phyloP scores from a whole-genome alignment of 2,329 filamentous ascomycete genomes.

The Ceratocystis albifundus region DNA sequence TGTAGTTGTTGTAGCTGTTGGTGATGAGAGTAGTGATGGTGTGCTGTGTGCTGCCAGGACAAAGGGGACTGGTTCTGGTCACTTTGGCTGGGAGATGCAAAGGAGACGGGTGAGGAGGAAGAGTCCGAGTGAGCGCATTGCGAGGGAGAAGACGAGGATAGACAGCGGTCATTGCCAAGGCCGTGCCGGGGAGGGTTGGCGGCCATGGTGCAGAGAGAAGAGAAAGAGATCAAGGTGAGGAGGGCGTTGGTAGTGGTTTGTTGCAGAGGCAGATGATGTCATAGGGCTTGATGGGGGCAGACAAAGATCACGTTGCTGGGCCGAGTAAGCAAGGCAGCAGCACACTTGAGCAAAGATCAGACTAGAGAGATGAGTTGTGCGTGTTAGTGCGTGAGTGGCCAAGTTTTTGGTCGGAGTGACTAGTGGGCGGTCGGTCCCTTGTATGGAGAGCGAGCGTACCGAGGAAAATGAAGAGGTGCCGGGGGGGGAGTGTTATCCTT shows the following conservation, averaged over 20 bases:
- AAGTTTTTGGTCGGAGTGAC: background rate
- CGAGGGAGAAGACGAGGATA: slow-evolving; percentile 12
- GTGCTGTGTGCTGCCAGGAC: background rate
- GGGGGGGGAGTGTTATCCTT: background rate
- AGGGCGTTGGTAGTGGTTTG: background rate
- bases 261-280: background rate
- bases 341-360: background rate
- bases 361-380: background rate
- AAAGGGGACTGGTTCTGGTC: background rate
- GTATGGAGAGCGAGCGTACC: background rate
- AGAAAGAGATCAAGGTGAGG: background rate
- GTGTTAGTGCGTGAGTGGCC: too few relatives aligned
- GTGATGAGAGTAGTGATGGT: background rate
- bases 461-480: background rate
- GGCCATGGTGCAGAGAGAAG: slow-evolving; percentile 9
- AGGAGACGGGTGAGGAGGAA: background rate
- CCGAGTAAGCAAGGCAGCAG: background rate
- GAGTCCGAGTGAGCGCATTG: slow-evolving; percentile 8
- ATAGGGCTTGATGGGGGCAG: background rate
- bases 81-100: background rate
- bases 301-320: background rate
- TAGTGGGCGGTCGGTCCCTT: background rate
- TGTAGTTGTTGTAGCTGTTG: too few relatives aligned
- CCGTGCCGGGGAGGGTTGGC: background rate
- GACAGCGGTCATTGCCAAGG: slow-evolving; percentile 1